Evolutionary conservation across 768 basidiomycete species (phyloP), one percentile per base, ranked within the genome.

Genomic region (Kondoa malvinella): DNA sequence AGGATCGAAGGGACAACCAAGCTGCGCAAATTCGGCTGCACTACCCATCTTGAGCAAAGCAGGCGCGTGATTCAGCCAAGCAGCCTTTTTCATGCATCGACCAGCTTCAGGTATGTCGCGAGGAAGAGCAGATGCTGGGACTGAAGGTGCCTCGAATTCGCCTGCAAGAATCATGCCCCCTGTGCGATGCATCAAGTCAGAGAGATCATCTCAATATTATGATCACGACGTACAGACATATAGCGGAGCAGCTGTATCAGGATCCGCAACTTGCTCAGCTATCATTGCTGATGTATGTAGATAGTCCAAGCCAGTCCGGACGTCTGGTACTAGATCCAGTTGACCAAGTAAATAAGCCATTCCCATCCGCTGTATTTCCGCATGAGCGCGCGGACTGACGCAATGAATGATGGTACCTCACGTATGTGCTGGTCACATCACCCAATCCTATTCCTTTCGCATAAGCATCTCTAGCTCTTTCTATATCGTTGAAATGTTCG

Each of bases 331-430:
- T 14, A 89, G 79, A 12, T 82, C 82, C 25, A 96, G 85, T 75
- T 97, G 94, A 33, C 89, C 91, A 73, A 92, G 82, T 8, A 96
- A 80, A 74, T 91, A 81, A 0, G 91, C 92, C 86, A 94, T 92
- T 0, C 90, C 92, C 80, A 97, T 82, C 0, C 92, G n/a, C n/a
- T n/a, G n/a, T n/a, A n/a, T n/a, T n/a, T n/a, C n/a, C n/a, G 86
- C 88, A n/a, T 92, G 70, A 16, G 57, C 34, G 3, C 27, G 3
- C 14, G n/a, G 1, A 33, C 1, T 21, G 29, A 29, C 57, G 66
- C 65, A 67, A 33, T 31, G 29, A 25, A 60, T 34, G 32, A 56
- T 66, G n/a, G n/a, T n/a, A n/a, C n/a, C n/a, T n/a, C n/a, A n/a
- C 34, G 59, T 94, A 92, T 67, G 85, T 80, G 76, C 87, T 91